phyloP scores from a whole-genome alignment of 768 basidiomycete genomes.

The Suillus hirtellus region DNA sequence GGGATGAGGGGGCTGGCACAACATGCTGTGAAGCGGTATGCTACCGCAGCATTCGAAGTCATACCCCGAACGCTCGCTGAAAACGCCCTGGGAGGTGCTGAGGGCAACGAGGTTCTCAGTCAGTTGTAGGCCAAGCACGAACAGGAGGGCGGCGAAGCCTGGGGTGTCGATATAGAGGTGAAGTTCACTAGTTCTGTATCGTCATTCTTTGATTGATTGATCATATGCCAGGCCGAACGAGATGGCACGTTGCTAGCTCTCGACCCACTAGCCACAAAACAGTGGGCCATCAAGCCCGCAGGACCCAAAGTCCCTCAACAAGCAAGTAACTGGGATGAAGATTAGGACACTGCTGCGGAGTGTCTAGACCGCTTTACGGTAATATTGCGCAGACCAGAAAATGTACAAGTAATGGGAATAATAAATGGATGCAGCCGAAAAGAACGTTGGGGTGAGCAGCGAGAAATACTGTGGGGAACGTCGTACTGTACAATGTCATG shows the following conservation, averaged over 20 bases:
- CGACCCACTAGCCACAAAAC: conserved; percentile 87
- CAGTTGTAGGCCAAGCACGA: conserved; percentile 90
- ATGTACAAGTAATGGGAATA: conserved; percentile 20
- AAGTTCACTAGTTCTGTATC: background rate
- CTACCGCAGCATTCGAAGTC: conserved; percentile 87
- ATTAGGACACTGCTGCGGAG: conserved; percentile 34
- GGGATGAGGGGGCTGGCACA: conserved; percentile 89
- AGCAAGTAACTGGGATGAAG: conserved; percentile 85
- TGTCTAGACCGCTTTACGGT: conserved; percentile 28
- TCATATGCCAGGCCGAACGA: conserved; percentile 56
- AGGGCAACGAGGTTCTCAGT: conserved; percentile 91
- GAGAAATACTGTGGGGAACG: conserved; percentile 6
- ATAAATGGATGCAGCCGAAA: conserved; percentile 14
- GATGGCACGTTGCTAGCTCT: conserved; percentile 76
- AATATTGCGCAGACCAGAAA: conserved; percentile 23
- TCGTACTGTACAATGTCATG: conserved; percentile 33
- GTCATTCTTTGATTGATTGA: background rate
- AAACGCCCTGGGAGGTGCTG: conserved; percentile 89
- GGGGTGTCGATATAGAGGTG: conserved; percentile 92
- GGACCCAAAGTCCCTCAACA: conserved; percentile 66
- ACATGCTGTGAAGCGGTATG: conserved; percentile 90
- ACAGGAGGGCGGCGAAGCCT: conserved; percentile 64
- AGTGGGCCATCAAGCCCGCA: conserved; percentile 88
- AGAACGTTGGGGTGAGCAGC: conserved; percentile 1
- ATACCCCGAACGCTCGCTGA: conserved; percentile 91